Conservation (phyloP, 2,329 filamentous ascomycete species). For the Sclerotinia glacialis region DNA sequence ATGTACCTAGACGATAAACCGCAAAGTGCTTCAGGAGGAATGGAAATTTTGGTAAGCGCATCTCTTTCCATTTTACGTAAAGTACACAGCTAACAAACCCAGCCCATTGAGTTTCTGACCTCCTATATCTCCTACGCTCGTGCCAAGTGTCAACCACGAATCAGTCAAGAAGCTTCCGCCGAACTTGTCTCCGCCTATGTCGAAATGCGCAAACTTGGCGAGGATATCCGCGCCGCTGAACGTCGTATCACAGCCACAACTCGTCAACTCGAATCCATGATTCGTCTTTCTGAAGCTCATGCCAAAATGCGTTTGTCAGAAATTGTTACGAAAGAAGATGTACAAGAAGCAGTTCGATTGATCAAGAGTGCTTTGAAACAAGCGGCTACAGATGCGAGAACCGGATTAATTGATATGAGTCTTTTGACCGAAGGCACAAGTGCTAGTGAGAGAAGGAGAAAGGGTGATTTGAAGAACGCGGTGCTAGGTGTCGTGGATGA, state of each 20-base stretch:
- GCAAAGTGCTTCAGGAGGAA: constrained; percentile 69
- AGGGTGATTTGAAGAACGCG: constrained; percentile 79
- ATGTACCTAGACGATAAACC: constrained; percentile 97
- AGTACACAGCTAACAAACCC: constrained; percentile 10
- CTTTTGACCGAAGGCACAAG: constrained; percentile 92
- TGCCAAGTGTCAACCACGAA: constrained; percentile 75
- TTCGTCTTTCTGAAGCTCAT: constrained; percentile 91
- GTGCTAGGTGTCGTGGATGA: constrained; percentile 76
- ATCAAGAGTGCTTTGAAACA: constrained; percentile 96
- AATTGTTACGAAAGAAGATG: constrained; percentile 76
- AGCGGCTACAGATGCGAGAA: constrained; percentile 88
- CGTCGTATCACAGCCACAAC: constrained; percentile 98
- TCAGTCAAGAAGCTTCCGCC: constrained; percentile 75
- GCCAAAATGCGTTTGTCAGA: constrained; percentile 90
- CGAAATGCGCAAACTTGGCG: constrained; percentile 89
- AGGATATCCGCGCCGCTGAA: constrained; percentile 81
- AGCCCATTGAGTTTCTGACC: constrained; percentile 94
- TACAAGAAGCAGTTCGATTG: constrained; percentile 84
- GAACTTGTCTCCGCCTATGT: constrained; percentile 87
- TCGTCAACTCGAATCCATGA: constrained; percentile 96
- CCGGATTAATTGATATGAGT: constrained; percentile 94
- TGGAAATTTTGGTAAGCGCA: constrained; percentile 74
- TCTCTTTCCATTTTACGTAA: constrained; percentile 16
- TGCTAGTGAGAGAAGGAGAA: constrained; percentile 77
- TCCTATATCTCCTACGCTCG: constrained; percentile 97